Evolutionary conservation across 2,329 filamentous ascomycete genomes (phyloP).

Genomic region (Cladosporium sp.): DNA sequence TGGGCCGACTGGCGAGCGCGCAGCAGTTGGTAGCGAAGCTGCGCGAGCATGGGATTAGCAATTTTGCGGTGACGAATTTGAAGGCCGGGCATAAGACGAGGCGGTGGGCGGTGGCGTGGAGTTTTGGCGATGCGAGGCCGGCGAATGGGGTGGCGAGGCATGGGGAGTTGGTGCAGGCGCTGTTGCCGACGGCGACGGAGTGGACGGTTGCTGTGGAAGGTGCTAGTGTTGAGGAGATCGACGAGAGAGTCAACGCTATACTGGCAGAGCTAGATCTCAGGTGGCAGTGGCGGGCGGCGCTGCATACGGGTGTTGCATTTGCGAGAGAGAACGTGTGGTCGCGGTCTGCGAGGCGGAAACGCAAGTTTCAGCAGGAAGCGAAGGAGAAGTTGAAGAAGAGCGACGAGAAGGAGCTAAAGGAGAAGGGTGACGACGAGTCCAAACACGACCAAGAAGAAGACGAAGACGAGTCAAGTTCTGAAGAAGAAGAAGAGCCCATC

Average conservation of each 20-base stretch:
- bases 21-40: slow-evolving; percentile 61
- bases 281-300: slow-evolving; percentile 64
- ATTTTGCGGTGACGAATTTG: slow-evolving; percentile 81
- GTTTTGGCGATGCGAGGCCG: slow-evolving; percentile 69
- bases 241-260: slow-evolving; percentile 46
- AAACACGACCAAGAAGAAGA: slow-evolving; percentile 24
- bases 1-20: slow-evolving; percentile 75
- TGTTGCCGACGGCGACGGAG: slow-evolving; percentile 50
- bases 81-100: slow-evolving; percentile 76
- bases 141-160: slow-evolving; percentile 41
- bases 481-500: slow-evolving; percentile 34
- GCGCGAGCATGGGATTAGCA: slow-evolving; percentile 60
- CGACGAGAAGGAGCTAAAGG: slow-evolving; percentile 22
- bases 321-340: slow-evolving; percentile 76
- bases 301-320: slow-evolving; percentile 61
- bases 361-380: slow-evolving; percentile 35
- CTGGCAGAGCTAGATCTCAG: slow-evolving; percentile 59
- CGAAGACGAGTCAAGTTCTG: slow-evolving; percentile 10
- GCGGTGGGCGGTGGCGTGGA: slow-evolving; percentile 89
- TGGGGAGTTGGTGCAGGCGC: slow-evolving; percentile 30
- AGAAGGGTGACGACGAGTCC: slow-evolving; percentile 1
- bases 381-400: slow-evolving; percentile 36
- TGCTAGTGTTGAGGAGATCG: slow-evolving; percentile 30
- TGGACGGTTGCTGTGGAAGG: slow-evolving; percentile 44
- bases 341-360: slow-evolving; percentile 67